Evolutionary conservation across 2,329 filamentous ascomycete genomes (phyloP), one percentile per base, ranked within the genome.

Genomic region (Ceratocystis destructans): DNA sequence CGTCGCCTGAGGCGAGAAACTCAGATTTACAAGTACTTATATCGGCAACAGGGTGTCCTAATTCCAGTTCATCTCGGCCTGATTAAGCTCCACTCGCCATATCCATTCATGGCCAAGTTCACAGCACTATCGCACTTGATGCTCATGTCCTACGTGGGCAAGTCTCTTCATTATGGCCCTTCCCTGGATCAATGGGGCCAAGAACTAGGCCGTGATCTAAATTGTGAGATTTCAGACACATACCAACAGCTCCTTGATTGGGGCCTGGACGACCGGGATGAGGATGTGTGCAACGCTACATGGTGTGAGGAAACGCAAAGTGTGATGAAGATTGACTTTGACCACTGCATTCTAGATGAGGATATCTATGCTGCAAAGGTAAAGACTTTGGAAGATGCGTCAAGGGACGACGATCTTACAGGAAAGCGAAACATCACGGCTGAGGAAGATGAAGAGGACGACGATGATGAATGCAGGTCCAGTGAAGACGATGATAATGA

Each of bases 91-190:
- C 15, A 17, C 10, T 25, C 31, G 5, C 53, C 53, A 12, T 57
- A 57, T 28, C 53, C 53, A 31, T 20, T 57, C 22, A 25, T 28
- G 8, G n/a, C 17, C 12, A 28, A 22, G 20, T 57, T 57, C 17
- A 33, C 28, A 17, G 33, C 20, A 22, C 22, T 57, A 12, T 28
- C 22, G n/a, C 17, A 57, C 22, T 3, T 57, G 53, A 57, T 57
- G 53, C 28, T 57, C 28, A 57, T 33, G 28, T 57, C 53, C 3
- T 57, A 57, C 10, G 53, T 28, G 7, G 53, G 53, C 90, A 22
- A 57, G 22, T 6, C 53, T n/a, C 37, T 41, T 41, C 37, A 41
- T 5, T 41, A 41, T 4, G 37, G 37, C 10, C 8, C n/a, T 50
- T 22, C n/a, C 3, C 8, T 20, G 4, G n/a, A 22, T 50, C 17